Evolutionary conservation across 345 rosid genomes (phyloP).

Genomic region (Arabidopsis suecica): DNA sequence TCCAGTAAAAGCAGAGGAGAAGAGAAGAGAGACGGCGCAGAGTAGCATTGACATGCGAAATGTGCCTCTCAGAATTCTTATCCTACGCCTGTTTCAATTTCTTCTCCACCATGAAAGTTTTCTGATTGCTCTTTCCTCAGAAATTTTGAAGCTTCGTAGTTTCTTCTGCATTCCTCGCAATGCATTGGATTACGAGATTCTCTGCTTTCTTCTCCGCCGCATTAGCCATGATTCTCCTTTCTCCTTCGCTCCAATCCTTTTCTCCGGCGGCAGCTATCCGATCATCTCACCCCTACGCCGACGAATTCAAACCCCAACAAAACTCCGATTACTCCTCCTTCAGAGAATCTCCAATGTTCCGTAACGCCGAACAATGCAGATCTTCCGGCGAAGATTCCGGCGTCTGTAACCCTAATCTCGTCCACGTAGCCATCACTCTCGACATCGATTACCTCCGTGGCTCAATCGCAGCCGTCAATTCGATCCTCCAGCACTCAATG

Average conservation of each 20-base stretch:
- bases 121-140: not conserved
- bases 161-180: constrained; percentile 32
- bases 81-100: not conserved
- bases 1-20: not conserved
- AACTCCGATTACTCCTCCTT: constrained; percentile 45
- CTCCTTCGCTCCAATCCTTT: constrained; percentile 52
- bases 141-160: not conserved
- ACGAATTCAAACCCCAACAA: not conserved
- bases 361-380: constrained; percentile 62
- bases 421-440: constrained; percentile 72
- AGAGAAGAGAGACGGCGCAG: not conserved
- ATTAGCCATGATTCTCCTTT: constrained; percentile 49
- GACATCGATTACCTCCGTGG: constrained; percentile 71
- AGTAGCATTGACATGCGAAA: not conserved
- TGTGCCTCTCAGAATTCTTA: not conserved
- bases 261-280: constrained; percentile 60
- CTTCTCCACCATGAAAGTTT: not conserved
- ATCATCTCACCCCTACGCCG: constrained; percentile 43
- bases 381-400: constrained; percentile 36
- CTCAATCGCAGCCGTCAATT: constrained; percentile 68
- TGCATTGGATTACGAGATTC: constrained; percentile 62
- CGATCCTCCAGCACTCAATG: constrained; percentile 61
- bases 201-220: constrained; percentile 61
- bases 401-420: constrained; percentile 52
- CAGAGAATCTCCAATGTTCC: constrained; percentile 50